Conservation (phyloP, 2,329 filamentous ascomycete genomes). For the Periconia sp. region DNA sequence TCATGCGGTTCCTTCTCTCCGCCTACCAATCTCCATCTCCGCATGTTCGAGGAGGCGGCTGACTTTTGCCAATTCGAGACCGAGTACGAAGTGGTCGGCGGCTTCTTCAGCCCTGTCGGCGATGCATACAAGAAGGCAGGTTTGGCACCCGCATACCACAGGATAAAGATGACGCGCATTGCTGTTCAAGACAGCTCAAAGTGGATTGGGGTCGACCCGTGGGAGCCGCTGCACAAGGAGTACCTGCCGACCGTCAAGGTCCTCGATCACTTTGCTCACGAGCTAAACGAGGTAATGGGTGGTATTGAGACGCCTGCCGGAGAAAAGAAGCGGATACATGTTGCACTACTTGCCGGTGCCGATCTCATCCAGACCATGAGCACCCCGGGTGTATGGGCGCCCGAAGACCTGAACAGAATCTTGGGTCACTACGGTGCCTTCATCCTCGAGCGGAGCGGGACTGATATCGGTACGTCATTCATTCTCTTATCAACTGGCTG, state of each 20-base stretch:
- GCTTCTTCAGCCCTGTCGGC: slow-evolving; percentile 80
- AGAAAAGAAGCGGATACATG: slow-evolving; percentile 69
- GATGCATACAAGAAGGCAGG: slow-evolving; percentile 82
- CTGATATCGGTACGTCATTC: slow-evolving; percentile 66
- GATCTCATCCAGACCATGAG: slow-evolving; percentile 60
- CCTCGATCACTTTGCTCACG: slow-evolving; percentile 87
- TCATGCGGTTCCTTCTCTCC: slow-evolving; percentile 76
- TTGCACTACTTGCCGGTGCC: slow-evolving; percentile 79
- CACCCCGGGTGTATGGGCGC: slow-evolving; percentile 73
- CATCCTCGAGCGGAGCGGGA: slow-evolving; percentile 86
- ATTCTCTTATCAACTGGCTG: not conserved
- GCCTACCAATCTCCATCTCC: slow-evolving; percentile 76
- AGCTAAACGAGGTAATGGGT: slow-evolving; percentile 80
- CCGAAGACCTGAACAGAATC: slow-evolving; percentile 85
- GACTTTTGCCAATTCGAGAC: slow-evolving; percentile 75
- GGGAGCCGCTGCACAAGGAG: slow-evolving; percentile 81
- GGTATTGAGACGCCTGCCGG: slow-evolving; percentile 75
- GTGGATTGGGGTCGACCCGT: slow-evolving; percentile 46
- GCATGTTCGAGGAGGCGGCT: slow-evolving; percentile 87
- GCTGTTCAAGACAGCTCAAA: slow-evolving; percentile 71
- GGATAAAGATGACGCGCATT: slow-evolving; percentile 85
- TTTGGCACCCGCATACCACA: slow-evolving; percentile 72
- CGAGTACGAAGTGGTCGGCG: slow-evolving; percentile 83
- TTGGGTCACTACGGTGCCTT: slow-evolving; percentile 82
- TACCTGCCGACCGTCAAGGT: slow-evolving; percentile 91